Evolutionary conservation across 345 rosid species (phyloP).

Genomic region (Eucalyptus brandiana): DNA sequence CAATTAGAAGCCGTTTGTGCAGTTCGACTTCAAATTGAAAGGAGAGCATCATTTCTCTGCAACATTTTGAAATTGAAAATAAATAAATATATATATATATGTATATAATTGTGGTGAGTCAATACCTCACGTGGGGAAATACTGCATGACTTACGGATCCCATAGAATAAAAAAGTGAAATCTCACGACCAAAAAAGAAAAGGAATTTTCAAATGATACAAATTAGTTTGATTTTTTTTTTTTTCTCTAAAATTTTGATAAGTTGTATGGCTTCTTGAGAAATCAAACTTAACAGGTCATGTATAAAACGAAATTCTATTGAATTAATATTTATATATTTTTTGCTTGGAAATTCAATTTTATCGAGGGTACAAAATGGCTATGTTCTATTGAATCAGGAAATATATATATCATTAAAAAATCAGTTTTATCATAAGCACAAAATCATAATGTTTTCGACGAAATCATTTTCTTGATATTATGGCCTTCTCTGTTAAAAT

Average conservation of each 20-base stretch:
- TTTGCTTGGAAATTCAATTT: background rate
- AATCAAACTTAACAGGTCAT: fast-evolving
- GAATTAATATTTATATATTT: background rate
- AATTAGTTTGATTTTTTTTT: background rate
- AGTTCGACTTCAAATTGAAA: background rate
- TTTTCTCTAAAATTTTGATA: background rate
- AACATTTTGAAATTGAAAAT: background rate
- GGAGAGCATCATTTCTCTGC: background rate
- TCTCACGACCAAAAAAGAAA: fast-evolving
- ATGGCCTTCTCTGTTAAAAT: background rate
- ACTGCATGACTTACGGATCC: fast-evolving
- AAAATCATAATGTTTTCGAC: background rate
- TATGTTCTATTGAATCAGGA: fast-evolving
- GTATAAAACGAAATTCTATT: background rate
- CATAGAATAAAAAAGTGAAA: fast-evolving
- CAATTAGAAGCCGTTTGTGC: background rate
- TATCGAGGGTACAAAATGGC: fast-evolving
- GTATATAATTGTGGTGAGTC: fast-evolving
- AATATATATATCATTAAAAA: too few relatives aligned
- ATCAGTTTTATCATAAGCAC: background rate
- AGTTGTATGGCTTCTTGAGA: fast-evolving
- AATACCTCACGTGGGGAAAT: background rate
- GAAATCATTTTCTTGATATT: background rate
- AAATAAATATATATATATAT: background rate
- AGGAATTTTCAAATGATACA: background rate